Evolutionary conservation across 257 asterid species (phyloP).

Genomic region (Hygrophila difformis): DNA sequence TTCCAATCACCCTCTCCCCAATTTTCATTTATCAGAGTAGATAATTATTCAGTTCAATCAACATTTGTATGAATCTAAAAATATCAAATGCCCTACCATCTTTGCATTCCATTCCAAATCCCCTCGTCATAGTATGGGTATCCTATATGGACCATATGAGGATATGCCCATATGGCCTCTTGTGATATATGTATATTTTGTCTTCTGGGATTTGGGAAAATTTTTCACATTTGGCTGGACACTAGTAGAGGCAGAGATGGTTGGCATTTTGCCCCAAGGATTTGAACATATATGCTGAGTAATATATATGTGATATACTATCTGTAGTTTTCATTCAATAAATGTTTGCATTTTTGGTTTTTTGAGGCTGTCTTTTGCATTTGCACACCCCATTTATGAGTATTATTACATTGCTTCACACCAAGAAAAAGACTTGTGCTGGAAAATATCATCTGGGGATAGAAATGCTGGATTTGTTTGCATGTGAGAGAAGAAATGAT

Average conservation of each 20-base stretch:
- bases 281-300: conserved; percentile 4
- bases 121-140: conserved; percentile 18
- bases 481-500: conserved; percentile 27
- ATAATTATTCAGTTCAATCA: conserved; percentile 18
- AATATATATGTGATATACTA: background rate
- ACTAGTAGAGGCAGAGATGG: conserved; percentile 32
- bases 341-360: background rate
- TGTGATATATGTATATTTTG: conserved; percentile 4
- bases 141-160: conserved; percentile 17
- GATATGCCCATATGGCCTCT: conserved; percentile 1
- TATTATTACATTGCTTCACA: conserved; percentile 12
- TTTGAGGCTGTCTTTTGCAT: conserved; percentile 5
- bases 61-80: conserved; percentile 18
- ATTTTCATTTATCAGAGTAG: background rate
- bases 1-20: background rate
- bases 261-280: conserved; percentile 34
- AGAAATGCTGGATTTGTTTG: conserved; percentile 37
- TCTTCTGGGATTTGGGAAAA: conserved; percentile 19
- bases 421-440: conserved; percentile 15
- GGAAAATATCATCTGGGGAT: conserved; percentile 10
- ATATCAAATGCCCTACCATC: conserved; percentile 30
- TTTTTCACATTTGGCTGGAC: conserved; percentile 16
- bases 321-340: background rate
- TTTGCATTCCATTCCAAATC: conserved; percentile 22
- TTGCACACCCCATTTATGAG: conserved; percentile 5